Percentiles rank a stretch among this genome's conserved stretches.
Evolutionary conservation across 352 stramenopile genomes (phyloP).

Genomic region (Phytophthora citrophthora): DNA sequence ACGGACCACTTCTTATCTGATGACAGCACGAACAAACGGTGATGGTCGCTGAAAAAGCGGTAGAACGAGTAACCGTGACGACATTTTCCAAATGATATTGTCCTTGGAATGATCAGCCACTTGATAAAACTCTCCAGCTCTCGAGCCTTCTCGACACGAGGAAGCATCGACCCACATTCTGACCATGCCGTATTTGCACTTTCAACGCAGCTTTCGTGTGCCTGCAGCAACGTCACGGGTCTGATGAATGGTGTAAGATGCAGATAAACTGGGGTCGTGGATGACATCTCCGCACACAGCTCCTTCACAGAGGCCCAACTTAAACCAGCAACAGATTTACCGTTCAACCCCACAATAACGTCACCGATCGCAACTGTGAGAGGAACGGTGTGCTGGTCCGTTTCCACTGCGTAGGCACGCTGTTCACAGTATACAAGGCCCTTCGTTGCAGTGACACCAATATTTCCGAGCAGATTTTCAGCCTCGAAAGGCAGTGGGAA

Average conservation of each 20-base stretch:
- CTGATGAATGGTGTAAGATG: slow-evolving; percentile 48
- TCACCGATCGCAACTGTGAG: slow-evolving; percentile 51
- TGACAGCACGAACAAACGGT: slow-evolving; percentile 61
- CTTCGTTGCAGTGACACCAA: slow-evolving; percentile 47
- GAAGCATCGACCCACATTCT: slow-evolving; percentile 57
- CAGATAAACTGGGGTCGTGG: slow-evolving; percentile 46
- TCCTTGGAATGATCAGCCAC: slow-evolving; percentile 65
- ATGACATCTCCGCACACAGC: slow-evolving; percentile 41
- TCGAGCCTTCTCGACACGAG: slow-evolving; percentile 52
- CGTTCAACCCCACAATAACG: slow-evolving; percentile 71
- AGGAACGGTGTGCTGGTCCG: slow-evolving; percentile 3
- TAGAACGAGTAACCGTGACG: slow-evolving; percentile 62
- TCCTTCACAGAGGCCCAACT: slow-evolving; percentile 52
- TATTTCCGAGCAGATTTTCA: slow-evolving; percentile 40
- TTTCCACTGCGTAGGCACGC: slow-evolving; percentile 1
- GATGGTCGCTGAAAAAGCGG: slow-evolving; percentile 65
- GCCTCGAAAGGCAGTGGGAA: slow-evolving; percentile 52
- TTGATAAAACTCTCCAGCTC: slow-evolving; percentile 72
- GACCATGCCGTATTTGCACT: slow-evolving; percentile 70
- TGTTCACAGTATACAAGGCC: slow-evolving; percentile 46
- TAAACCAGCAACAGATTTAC: slow-evolving; percentile 46
- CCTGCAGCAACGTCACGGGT: slow-evolving; percentile 40
- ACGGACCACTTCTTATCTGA: slow-evolving; percentile 56
- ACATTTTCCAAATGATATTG: slow-evolving; percentile 62
- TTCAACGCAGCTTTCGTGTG: slow-evolving; percentile 67